Conservation (phyloP, 2,329 filamentous ascomycete genomes). For the Penicillium sp. region DNA sequence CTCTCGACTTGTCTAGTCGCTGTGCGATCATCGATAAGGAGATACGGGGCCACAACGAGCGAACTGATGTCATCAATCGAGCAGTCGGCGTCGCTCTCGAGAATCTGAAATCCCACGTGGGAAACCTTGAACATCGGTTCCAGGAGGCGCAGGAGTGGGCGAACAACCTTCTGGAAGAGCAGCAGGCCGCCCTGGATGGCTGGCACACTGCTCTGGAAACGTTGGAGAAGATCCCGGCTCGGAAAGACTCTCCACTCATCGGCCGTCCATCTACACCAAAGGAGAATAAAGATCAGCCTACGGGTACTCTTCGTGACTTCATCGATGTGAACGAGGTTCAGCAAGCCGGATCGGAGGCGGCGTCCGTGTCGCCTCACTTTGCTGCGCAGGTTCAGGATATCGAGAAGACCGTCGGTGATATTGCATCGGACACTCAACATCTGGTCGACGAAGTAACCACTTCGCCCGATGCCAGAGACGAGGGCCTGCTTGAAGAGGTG, state of each 20-base stretch:
- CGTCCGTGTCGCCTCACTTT: conserved; percentile 56
- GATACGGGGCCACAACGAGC: conserved; percentile 51
- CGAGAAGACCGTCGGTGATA: conserved; percentile 55
- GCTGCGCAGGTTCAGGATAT: conserved; percentile 56
- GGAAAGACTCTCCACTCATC: conserved; percentile 41
- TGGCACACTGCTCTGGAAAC: conserved; percentile 39
- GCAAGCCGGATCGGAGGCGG: conserved; percentile 63
- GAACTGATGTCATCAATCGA: conserved; percentile 57
- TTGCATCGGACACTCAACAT: conserved; percentile 52
- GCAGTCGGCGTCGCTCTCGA: conserved; percentile 79
- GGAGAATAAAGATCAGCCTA: conserved; percentile 41
- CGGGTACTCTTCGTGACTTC: conserved; percentile 65
- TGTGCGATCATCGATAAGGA: conserved; percentile 61
- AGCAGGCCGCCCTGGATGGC: conserved; percentile 40
- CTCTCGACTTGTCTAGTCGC: conserved; percentile 62
- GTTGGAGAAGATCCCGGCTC: conserved; percentile 40
- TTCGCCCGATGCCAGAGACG: conserved; percentile 59
- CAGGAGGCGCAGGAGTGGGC: conserved; percentile 46
- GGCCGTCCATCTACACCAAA: conserved; percentile 40
- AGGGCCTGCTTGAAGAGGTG: conserved; percentile 73
- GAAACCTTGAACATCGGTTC: conserved; percentile 42
- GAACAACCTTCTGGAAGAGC: conserved; percentile 42
- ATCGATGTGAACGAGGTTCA: conserved; percentile 68
- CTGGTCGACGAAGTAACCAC: conserved; percentile 40
- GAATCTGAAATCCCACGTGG: conserved; percentile 55